Base-by-base conservation (phyloP, 169 alveolate species). In the Cryptosporidium felis region DNA sequence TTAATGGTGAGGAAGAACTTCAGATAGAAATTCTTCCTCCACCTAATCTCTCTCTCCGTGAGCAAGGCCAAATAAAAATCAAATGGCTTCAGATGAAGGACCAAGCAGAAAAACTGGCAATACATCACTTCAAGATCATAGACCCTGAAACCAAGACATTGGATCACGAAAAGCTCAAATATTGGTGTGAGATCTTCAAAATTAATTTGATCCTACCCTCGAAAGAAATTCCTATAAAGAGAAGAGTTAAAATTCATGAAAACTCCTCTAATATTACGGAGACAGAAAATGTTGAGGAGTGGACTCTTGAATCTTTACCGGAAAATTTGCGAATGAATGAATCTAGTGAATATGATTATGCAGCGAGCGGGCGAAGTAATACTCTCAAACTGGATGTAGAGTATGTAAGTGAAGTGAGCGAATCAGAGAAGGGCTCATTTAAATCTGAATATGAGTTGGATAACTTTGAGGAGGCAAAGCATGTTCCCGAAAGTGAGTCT, bases 31-130 rank as follows among this genome's bases (percentile, higher is more conserved):
- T 74, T 23, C 74, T 53, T 12, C 82, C 82, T 9, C 85, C 85
- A 16, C 14, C 16, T 2, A n/a, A 74, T 16, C 5, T 53, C 12
- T 74, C 85, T 18, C 26, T 53, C 36, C 46, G 85, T 14, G 85
- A 74, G 30, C 85, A 74, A 21, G 59, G 85, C 4, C 85, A 74
- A 14, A 1, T 56, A 32, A 74, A 30, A 30, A 74, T 74, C 9
- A 74, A 56, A 26, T 53, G 85, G 85, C 36, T 74, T 3, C 65
- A 74, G 23, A 49, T 74, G 67, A 51, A 41, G 16, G 56, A n/a
- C 30, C 85, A 74, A 16, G 85, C 85, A 16, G 85, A 74, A 40
- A 74, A 74, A 38, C 53, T 74, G 21, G 85, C 85, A 34, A 74
- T 49, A 12, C 42, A 74, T 9, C 85, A 74, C 42, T 74, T 74